Percentiles rank a stretch among this genome's conserved stretches.
Conservation (phyloP, 1,139 yeast genomes). For the Cylindricascospora bacillispora region DNA sequence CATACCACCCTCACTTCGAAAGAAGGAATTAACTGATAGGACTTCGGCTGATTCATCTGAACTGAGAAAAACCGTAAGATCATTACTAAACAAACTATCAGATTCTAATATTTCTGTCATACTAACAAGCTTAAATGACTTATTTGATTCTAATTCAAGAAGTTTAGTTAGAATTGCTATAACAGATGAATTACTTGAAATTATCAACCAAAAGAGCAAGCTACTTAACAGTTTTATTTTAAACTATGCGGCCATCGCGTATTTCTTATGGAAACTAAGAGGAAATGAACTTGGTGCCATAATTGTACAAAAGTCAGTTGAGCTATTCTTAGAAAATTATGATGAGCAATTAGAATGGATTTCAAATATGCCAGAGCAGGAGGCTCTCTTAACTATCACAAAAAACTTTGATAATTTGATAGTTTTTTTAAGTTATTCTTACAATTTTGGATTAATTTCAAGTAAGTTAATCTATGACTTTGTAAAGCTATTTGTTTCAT, state of each 20-base stretch:
- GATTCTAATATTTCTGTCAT: slow-evolving; percentile 71
- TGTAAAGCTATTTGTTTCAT: slow-evolving; percentile 41
- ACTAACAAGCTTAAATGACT: slow-evolving; percentile 49
- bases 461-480: slow-evolving; percentile 69
- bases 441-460: slow-evolving; percentile 63
- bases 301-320: slow-evolving; percentile 69
- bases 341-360: slow-evolving; percentile 6
- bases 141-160: slow-evolving; percentile 59
- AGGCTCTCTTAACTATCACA: slow-evolving; percentile 8
- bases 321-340: slow-evolving; percentile 37
- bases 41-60: slow-evolving; percentile 39
- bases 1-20: slow-evolving; percentile 76
- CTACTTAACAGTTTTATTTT: slow-evolving; percentile 68
- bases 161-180: slow-evolving; percentile 62
- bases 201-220: slow-evolving; percentile 53
- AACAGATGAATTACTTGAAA: slow-evolving; percentile 49
- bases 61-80: slow-evolving; percentile 53
- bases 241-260: slow-evolving; percentile 66
- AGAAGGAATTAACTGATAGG: slow-evolving; percentile 32
- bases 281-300: slow-evolving; percentile 90
- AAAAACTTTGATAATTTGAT: slow-evolving; percentile 60
- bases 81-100: slow-evolving; percentile 73
- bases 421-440: slow-evolving; percentile 65
- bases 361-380: slow-evolving; percentile 20
- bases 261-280: slow-evolving; percentile 61